Percentiles rank a stretch among this genome's conserved stretches.
phyloP scores from a whole-genome alignment of 2,329 filamentous ascomycete genomes.

The Cordyceps javanica region DNA sequence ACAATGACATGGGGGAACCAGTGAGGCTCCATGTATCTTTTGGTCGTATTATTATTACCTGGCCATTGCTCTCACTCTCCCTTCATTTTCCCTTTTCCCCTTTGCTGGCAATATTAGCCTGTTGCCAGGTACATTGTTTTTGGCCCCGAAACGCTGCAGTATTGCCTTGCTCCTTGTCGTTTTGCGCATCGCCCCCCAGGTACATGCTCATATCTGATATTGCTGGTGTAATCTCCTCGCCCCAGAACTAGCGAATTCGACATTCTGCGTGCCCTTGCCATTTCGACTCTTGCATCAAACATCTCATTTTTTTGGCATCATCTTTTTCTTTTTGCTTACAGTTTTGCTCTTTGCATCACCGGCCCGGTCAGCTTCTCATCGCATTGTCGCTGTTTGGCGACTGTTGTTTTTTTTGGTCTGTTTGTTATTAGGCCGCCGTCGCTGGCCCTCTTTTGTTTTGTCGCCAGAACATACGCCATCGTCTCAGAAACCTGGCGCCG shows the following conservation, averaged over 20 bases:
- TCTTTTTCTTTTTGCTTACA: not conserved
- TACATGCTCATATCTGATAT: slow-evolving; percentile 1
- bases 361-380: not conserved
- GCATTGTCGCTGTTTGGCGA: not conserved
- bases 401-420: not conserved
- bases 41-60: not conserved
- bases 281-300: not conserved
- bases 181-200: not conserved
- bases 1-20: not conserved
- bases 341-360: not conserved
- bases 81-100: not conserved
- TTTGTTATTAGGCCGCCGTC: slow-evolving; percentile 1
- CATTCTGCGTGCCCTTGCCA: not conserved
- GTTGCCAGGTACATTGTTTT: not conserved
- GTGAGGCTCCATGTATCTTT: not conserved
- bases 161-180: not conserved
- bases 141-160: not conserved
- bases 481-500: slow-evolving; percentile 1
- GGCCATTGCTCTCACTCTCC: not conserved
- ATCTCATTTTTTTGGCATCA: not conserved
- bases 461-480: not conserved
- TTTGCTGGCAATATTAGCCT: not conserved
- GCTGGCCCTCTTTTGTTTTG: not conserved
- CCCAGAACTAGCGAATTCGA: slow-evolving; percentile 2
- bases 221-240: slow-evolving; percentile 7